Evolutionary conservation across 2,329 filamentous ascomycete species (phyloP).

Genomic region (Waltergamsia citrina): DNA sequence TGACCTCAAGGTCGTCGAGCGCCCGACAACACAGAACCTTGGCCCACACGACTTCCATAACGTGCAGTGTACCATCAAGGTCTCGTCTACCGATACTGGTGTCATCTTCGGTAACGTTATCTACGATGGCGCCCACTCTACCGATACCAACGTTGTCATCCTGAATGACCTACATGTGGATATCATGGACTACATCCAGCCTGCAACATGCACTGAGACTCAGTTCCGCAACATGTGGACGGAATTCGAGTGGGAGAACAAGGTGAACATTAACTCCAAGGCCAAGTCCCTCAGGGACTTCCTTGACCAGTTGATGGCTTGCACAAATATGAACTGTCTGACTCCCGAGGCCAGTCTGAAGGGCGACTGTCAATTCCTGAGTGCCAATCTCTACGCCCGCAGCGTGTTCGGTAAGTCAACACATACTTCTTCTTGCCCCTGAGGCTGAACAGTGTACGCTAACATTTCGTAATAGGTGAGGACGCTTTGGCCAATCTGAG

Average conservation of each 20-base stretch:
- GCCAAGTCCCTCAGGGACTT: slow-evolving; percentile 87
- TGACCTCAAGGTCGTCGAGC: slow-evolving; percentile 94
- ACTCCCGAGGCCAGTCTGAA: slow-evolving; percentile 94
- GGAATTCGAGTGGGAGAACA: slow-evolving; percentile 99
- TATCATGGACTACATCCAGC: slow-evolving; percentile 99
- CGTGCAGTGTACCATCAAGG: slow-evolving; percentile 97
- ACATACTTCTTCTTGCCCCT: not conserved
- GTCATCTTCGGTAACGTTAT: slow-evolving; percentile 99
- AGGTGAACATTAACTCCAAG: slow-evolving; percentile 99
- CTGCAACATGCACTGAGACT: slow-evolving; percentile 90
- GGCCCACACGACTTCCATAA: slow-evolving; percentile 96
- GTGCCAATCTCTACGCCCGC: slow-evolving; percentile 89
- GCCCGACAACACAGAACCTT: slow-evolving; percentile 91
- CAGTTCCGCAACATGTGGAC: slow-evolving; percentile 99
- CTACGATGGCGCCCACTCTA: slow-evolving; percentile 87
- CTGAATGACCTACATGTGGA: slow-evolving; percentile 97
- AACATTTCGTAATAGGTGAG: slow-evolving; percentile 59
- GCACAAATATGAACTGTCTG: slow-evolving; percentile 96
- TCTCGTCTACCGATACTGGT: slow-evolving; percentile 93
- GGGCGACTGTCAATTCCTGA: slow-evolving; percentile 96
- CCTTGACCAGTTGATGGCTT: slow-evolving; percentile 89
- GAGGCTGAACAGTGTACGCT: slow-evolving; percentile 6
- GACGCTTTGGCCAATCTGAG: slow-evolving; percentile 95
- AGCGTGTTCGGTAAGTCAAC: slow-evolving; percentile 87
- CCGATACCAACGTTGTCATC: slow-evolving; percentile 93